Evolutionary conservation across 2,329 filamentous ascomycete species (phyloP).

Genomic region (Penicillium brevicompactum): DNA sequence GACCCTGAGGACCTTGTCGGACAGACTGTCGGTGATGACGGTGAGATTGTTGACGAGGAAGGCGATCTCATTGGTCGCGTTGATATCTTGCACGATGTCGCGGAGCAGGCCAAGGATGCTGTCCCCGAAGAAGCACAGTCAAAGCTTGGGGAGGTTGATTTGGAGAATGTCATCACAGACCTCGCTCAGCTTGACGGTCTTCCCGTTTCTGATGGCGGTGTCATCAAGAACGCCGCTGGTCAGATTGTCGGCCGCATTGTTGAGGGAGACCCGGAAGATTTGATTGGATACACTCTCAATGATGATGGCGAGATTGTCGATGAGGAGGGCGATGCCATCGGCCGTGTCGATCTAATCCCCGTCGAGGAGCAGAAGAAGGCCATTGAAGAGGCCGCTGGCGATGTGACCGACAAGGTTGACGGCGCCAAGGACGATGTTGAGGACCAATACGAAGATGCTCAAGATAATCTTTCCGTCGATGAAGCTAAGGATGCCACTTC

Average conservation of each 20-base stretch:
- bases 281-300: slow-evolving; percentile 44
- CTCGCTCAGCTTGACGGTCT: slow-evolving; percentile 39
- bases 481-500: slow-evolving; percentile 8
- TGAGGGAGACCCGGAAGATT: slow-evolving; percentile 45
- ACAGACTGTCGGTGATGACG: slow-evolving; percentile 42
- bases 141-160: slow-evolving; percentile 17
- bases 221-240: slow-evolving; percentile 51
- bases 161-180: slow-evolving; percentile 35
- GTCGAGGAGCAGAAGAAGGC: slow-evolving; percentile 32
- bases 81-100: slow-evolving; percentile 29
- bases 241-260: slow-evolving; percentile 42
- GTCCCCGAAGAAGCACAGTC: slow-evolving; percentile 19
- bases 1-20: slow-evolving; percentile 45
- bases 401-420: slow-evolving; percentile 51
- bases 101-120: slow-evolving; percentile 24
- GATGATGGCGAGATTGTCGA: slow-evolving; percentile 45
- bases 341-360: slow-evolving; percentile 31
- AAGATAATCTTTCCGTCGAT: slow-evolving; percentile 32
- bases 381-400: slow-evolving; percentile 48
- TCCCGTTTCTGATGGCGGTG: slow-evolving; percentile 56
- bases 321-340: slow-evolving; percentile 42
- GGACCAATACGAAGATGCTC: slow-evolving; percentile 41
- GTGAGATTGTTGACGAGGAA: slow-evolving; percentile 36
- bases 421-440: slow-evolving; percentile 51
- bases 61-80: slow-evolving; percentile 42